Evolutionary conservation across 116 monocot species (phyloP).

Genomic region (Trichopus zeylanicus): DNA sequence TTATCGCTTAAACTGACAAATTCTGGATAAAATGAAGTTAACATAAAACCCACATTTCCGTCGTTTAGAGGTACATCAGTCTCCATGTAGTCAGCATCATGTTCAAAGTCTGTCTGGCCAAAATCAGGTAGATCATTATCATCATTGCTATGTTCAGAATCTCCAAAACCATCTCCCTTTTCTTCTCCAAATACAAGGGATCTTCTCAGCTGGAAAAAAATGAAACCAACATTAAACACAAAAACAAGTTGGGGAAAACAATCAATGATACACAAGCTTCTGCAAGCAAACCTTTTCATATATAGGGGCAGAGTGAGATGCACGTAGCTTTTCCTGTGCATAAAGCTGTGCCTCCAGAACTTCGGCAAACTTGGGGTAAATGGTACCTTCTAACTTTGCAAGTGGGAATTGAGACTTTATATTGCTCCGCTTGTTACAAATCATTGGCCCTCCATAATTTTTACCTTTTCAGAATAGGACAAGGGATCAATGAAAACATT

Average conservation of each 20-base stretch:
- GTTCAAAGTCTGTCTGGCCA: slow-evolving; percentile 35
- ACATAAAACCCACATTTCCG: slow-evolving; percentile 31
- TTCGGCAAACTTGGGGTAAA: slow-evolving; percentile 37
- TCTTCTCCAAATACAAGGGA: slow-evolving; percentile 57
- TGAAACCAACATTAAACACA: background rate
- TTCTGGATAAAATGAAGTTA: background rate
- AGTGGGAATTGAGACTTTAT: slow-evolving; percentile 60
- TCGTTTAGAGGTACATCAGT: slow-evolving; percentile 18
- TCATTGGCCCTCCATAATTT: slow-evolving; percentile 32
- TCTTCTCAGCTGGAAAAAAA: slow-evolving; percentile 61
- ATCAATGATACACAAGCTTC: background rate
- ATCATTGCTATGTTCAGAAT: slow-evolving; percentile 36
- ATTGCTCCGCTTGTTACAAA: slow-evolving; percentile 16
- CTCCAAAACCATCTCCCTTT: slow-evolving; percentile 18
- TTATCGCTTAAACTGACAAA: background rate
- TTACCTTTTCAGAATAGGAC: slow-evolving; percentile 38
- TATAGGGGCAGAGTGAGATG: slow-evolving; percentile 38
- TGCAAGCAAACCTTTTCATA: slow-evolving; percentile 61
- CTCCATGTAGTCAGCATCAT: slow-evolving; percentile 30
- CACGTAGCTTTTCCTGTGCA: slow-evolving; percentile 16
- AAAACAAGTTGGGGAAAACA: background rate
- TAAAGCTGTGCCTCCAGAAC: slow-evolving; percentile 19
- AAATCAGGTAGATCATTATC: slow-evolving; percentile 36
- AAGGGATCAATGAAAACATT: background rate
- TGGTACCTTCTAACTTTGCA: slow-evolving; percentile 51